Evolutionary conservation across 257 asterid species (phyloP), one percentile per base, ranked within the genome.

Genomic region (Solanum bulbocastanum): DNA sequence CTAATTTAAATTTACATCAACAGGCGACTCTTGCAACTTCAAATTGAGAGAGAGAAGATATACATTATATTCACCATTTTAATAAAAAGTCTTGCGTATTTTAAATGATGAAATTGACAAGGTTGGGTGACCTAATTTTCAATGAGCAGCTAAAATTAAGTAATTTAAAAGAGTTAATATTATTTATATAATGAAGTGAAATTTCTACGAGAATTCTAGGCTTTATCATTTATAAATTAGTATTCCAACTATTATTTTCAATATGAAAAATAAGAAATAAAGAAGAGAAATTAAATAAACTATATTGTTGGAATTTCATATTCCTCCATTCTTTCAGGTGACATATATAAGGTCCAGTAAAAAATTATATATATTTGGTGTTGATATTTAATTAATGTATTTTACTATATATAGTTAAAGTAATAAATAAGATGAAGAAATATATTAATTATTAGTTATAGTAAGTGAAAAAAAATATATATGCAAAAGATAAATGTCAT

Each of bases 101-200:
- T 44, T 76, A 3, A 37, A 36, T 69, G n/a, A 75, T 42, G 84
- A 49, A 27, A 46, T 46, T 46, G 85, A 81, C 69, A 49, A 46
- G 69, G 85, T 81, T 46, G 85, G 85, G 69, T 30, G 85, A 81
- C 85, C 85, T 81, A 81, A 81, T 46, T 81, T 81, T 81, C 30
- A 30, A 46, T 30, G 69, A 49, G 69, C 69, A 46, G 85, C 18
- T 27, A 15, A 30, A 81, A 46, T 30, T 46, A 49, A 81, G 56
- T 46, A 27, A 81, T 5, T 46, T 0, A 81, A 81, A 30, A 81
- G 42, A 81, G 68, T 18, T 49, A 81, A 10, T 10, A 30, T 10
- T 46, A 46, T 46, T 16, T 27, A 46, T 81, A 79, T n/a, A 62
- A 42, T 81, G 85, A 20, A 79, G 16, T 27, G 85, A 81, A 81